Conservation (phyloP, 371 early-diverging fungal genomes). For the Mucor indicus region DNA sequence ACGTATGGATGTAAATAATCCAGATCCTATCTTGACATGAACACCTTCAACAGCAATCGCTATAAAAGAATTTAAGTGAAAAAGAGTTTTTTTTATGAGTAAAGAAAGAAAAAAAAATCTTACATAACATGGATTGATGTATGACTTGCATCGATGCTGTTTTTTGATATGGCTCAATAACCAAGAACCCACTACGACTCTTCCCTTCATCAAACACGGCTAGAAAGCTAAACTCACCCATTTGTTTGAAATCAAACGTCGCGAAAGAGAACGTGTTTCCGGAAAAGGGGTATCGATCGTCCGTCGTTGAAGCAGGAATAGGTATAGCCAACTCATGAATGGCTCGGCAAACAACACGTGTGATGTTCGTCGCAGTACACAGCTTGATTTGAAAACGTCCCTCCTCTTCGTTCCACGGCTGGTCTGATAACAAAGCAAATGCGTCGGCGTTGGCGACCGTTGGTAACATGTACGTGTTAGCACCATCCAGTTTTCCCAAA, state of each 20-base stretch:
- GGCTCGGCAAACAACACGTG: slow-evolving; percentile 24
- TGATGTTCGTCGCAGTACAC: slow-evolving; percentile 26
- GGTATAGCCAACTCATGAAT: slow-evolving; percentile 24
- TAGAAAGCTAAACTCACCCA: slow-evolving; percentile 42
- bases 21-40: slow-evolving; percentile 22
- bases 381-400: slow-evolving; percentile 44
- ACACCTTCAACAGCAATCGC: slow-evolving; percentile 40
- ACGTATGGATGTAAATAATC: slow-evolving; percentile 50
- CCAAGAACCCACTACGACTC: slow-evolving; percentile 45
- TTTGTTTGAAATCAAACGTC: slow-evolving; percentile 36
- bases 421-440: slow-evolving; percentile 43
- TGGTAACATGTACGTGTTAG: slow-evolving; percentile 25
- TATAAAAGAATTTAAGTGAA: no score
- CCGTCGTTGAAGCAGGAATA: slow-evolving; percentile 51
- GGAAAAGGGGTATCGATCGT: slow-evolving; percentile 31
- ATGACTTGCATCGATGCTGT: slow-evolving; percentile 23
- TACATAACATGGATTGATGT: slow-evolving; percentile 48
- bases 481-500: slow-evolving; percentile 5
- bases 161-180: slow-evolving; percentile 50
- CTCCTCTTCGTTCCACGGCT: slow-evolving; percentile 30
- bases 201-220: slow-evolving; percentile 34
- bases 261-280: slow-evolving; percentile 44
- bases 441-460: slow-evolving; percentile 40
- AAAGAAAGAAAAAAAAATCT: no score
- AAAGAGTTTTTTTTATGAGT: no score